phyloP scores from a whole-genome alignment of 2,329 filamentous ascomycete species.

The Stromatinia cepivora region DNA sequence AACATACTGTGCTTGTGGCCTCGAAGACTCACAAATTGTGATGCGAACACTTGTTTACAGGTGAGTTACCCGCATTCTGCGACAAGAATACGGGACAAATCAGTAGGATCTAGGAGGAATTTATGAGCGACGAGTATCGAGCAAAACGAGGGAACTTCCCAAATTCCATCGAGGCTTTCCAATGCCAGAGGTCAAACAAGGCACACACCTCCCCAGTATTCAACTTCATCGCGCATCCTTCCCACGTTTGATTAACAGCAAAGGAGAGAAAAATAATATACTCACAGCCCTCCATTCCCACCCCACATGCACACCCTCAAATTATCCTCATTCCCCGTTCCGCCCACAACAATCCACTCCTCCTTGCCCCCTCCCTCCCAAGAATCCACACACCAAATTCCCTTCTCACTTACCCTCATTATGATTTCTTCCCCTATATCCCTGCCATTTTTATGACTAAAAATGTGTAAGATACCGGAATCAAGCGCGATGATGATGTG shows the following conservation, averaged over 20 bases:
- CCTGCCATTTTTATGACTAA: not conserved
- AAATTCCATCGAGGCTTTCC: too few species aligned
- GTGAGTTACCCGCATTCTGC: not conserved
- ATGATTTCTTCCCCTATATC: not conserved
- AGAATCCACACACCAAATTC: not conserved
- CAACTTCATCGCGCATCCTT: not conserved
- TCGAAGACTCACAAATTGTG: not conserved
- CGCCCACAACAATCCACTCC: not conserved
- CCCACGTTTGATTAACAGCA: too few species aligned
- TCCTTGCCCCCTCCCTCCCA: not conserved
- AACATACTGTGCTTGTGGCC: too few species aligned
- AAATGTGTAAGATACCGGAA: not conserved
- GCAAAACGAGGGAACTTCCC: not conserved
- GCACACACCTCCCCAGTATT: not conserved
- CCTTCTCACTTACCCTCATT: not conserved
- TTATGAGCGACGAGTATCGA: not conserved
- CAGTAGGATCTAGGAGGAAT: not conserved
- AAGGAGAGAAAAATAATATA: not conserved
- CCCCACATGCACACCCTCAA: not conserved
- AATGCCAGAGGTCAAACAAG: too few species aligned
- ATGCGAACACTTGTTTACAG: not conserved
- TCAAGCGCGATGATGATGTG: not conserved
- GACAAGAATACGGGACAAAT: not conserved
- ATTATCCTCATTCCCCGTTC: too few species aligned
- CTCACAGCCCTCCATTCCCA: not conserved